These are phyloP conservation scores for Coix lacrymajobi DNA, from an alignment of 176 grass and related monocot genomes.

Conservation along the genomic window DNA sequence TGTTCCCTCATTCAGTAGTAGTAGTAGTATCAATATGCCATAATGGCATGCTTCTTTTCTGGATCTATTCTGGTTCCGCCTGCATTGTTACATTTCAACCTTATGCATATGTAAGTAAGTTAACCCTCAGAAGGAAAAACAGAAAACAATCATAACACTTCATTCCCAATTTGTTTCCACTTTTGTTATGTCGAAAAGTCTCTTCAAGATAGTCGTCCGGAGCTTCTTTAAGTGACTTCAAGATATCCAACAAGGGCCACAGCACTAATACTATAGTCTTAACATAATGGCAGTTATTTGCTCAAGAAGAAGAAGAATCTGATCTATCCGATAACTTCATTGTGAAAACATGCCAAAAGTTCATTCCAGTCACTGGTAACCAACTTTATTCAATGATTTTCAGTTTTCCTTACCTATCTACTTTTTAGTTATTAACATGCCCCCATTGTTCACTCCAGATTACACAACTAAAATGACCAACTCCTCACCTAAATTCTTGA, in stretches of 20 bases:
- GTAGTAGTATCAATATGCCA: not conserved
- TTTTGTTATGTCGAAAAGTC: not conserved
- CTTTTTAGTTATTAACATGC: constrained; percentile 11
- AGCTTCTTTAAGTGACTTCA: not conserved
- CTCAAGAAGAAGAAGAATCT: constrained; percentile 72
- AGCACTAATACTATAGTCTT: constrained; percentile 11
- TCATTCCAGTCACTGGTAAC: constrained; percentile 92
- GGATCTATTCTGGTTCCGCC: not conserved
- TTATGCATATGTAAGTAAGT: constrained; percentile 9
- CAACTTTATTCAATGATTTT: constrained; percentile 12
- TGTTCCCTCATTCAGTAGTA: not conserved
- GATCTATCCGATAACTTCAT: constrained; percentile 97
- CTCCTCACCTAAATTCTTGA: constrained; percentile 8
- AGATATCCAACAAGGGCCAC: not conserved
- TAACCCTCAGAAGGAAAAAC: not conserved
- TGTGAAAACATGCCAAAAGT: constrained; percentile 91
- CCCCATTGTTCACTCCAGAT: not conserved
- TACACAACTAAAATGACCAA: not conserved
- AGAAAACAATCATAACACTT: not conserved
- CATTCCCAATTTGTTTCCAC: not conserved
- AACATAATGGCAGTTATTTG: constrained; percentile 66
- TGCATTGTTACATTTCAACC: not conserved
- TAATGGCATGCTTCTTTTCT: not conserved
- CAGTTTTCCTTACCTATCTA: not conserved
- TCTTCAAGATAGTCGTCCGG: not conserved